Percentiles rank a stretch among this genome's conserved stretches.
Conservation (phyloP, 2,329 filamentous ascomycete genomes). For the Aspergillus awamori region DNA sequence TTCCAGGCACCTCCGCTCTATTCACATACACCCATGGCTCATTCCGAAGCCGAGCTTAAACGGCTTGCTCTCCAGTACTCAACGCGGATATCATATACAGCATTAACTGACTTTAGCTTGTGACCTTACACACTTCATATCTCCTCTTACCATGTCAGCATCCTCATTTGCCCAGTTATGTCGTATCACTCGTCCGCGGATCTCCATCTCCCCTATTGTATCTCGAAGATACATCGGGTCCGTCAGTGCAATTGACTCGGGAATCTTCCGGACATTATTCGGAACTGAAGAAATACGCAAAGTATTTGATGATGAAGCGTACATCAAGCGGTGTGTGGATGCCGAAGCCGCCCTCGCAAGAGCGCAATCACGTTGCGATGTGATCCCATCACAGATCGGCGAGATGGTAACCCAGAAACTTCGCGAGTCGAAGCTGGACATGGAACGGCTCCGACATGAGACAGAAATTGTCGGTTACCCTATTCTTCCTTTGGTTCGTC, state of each 20-base stretch:
- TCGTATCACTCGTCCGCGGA: constrained; percentile 14
- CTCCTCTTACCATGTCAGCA: neutral
- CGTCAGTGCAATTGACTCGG: constrained; percentile 23
- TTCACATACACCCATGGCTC: no score
- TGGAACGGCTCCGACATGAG: constrained; percentile 46
- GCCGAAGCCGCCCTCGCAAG: constrained; percentile 57
- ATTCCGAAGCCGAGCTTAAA: neutral
- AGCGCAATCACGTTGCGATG: constrained; percentile 52
- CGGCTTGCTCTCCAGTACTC: neutral
- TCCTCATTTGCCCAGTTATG: constrained; percentile 17
- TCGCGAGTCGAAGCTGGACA: constrained; percentile 42
- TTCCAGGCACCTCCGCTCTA: neutral
- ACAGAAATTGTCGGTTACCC: constrained; percentile 61
- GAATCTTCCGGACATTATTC: constrained; percentile 18
- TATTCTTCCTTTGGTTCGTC: constrained; percentile 55
- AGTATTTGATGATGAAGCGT: constrained; percentile 53
- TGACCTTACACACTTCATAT: neutral
- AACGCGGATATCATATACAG: neutral
- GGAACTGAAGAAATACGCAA: constrained; percentile 20
- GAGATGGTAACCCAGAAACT: constrained; percentile 41
- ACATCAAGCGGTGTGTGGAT: constrained; percentile 51
- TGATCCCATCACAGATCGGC: constrained; percentile 49
- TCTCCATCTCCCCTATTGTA: constrained; percentile 55
- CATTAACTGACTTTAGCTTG: neutral
- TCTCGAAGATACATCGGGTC: constrained; percentile 61